phyloP scores from a whole-genome alignment of 176 grass and related monocot genomes.

The Lolium rigidum region DNA sequence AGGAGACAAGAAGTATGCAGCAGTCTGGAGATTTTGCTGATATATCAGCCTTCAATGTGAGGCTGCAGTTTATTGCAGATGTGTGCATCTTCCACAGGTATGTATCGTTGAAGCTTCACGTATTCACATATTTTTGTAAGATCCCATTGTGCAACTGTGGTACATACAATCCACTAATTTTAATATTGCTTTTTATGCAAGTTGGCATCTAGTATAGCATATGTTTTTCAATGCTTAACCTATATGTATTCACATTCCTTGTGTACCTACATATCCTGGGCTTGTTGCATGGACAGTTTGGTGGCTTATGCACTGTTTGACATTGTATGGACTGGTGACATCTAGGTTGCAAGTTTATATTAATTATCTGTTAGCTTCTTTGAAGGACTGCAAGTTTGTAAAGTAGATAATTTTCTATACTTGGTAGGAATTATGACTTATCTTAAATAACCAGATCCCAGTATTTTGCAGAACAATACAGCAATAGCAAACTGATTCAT shows the following conservation, averaged over 20 bases:
- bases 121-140: background rate
- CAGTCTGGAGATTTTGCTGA: constrained; percentile 88
- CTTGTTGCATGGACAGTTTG: constrained; percentile 6
- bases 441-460: constrained; percentile 22
- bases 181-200: constrained; percentile 20
- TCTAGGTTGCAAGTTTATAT: constrained; percentile 21
- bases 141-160: constrained; percentile 15
- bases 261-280: constrained; percentile 2
- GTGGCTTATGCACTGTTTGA: constrained; percentile 16
- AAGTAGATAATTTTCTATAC: background rate
- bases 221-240: constrained; percentile 17
- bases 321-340: constrained; percentile 7
- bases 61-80: constrained; percentile 97
- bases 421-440: constrained; percentile 15
- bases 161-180: constrained; percentile 21
- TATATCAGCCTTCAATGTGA: constrained; percentile 78
- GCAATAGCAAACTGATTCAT: background rate
- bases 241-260: constrained; percentile 19
- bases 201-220: constrained; percentile 4
- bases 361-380: background rate
- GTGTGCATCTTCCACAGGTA: constrained; percentile 99
- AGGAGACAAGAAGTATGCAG: constrained; percentile 86
- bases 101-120: constrained; percentile 2
- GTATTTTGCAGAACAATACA: constrained; percentile 23
- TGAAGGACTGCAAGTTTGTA: background rate